These are phyloP conservation scores for Aureobasidium uvarum DNA, from an alignment of 2,329 filamentous ascomycete species.

Conservation along the genomic window DNA sequence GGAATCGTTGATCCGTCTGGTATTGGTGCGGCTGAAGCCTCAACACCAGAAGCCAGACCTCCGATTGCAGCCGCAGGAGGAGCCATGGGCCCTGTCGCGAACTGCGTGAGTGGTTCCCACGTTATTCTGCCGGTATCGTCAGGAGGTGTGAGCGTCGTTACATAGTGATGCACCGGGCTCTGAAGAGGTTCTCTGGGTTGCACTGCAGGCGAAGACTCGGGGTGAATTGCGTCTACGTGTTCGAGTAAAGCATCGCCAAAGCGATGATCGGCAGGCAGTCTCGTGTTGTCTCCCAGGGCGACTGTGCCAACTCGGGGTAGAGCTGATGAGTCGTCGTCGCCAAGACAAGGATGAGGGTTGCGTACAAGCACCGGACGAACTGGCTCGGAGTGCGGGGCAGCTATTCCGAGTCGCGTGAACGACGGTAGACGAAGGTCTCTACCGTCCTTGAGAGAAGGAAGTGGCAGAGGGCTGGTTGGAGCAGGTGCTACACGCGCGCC, in stretches of 20 bases:
- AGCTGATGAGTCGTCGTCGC: slow-evolving; percentile 17
- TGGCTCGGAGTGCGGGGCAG: slow-evolving; percentile 48
- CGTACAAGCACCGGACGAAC: slow-evolving; percentile 28
- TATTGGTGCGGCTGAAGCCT: slow-evolving; percentile 17
- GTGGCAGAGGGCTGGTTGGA: slow-evolving; percentile 8
- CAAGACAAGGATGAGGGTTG: slow-evolving; percentile 23
- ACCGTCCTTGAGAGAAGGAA: slow-evolving; percentile 33
- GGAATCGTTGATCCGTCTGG: slow-evolving; percentile 8
- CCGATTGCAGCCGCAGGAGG: slow-evolving; percentile 43
- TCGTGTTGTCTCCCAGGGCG: slow-evolving; percentile 14
- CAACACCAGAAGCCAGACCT: slow-evolving; percentile 18
- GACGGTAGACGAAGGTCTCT: slow-evolving; percentile 53
- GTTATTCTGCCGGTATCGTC: slow-evolving; percentile 44
- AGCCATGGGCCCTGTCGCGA: slow-evolving; percentile 40
- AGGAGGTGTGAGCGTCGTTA: slow-evolving; percentile 49
- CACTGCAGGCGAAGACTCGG: slow-evolving; percentile 5
- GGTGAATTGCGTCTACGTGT: slow-evolving; percentile 5
- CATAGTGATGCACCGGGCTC: slow-evolving; percentile 36
- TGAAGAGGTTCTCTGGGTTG: slow-evolving; percentile 33
- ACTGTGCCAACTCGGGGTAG: slow-evolving; percentile 6
- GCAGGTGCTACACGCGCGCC: slow-evolving; percentile 27
- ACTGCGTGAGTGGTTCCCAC: slow-evolving; percentile 42
- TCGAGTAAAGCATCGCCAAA: slow-evolving; percentile 25
- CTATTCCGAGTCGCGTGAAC: slow-evolving; percentile 54
- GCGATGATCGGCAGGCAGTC: slow-evolving; percentile 28